phyloP scores from a whole-genome alignment of 495 filamentous ascomycete species.

The Aspergillus hancockii region DNA sequence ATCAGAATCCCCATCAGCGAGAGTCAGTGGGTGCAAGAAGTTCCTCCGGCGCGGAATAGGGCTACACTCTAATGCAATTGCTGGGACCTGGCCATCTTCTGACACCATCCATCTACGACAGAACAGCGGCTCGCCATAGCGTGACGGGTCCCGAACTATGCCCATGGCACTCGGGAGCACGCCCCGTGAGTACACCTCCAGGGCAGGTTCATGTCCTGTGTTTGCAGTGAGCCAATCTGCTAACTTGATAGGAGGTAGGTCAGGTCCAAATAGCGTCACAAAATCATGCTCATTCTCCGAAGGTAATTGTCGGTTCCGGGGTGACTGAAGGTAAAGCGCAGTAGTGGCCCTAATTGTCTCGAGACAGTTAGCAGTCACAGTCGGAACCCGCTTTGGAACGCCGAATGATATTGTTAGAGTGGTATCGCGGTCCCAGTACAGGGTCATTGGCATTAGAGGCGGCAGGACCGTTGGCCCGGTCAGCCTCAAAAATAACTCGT shows the following conservation, averaged over 20 bases:
- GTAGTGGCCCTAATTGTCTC: constrained; percentile 43
- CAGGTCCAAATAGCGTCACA: constrained; percentile 42
- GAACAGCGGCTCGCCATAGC: constrained; percentile 29
- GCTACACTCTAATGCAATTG: constrained; percentile 32
- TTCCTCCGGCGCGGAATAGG: constrained; percentile 33
- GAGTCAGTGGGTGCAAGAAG: constrained; percentile 27
- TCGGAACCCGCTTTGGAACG: constrained; percentile 19
- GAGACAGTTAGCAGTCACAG: constrained; percentile 11
- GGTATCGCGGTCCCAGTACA: constrained; percentile 52
- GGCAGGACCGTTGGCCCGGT: constrained; percentile 48
- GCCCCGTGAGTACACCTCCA: constrained; percentile 26
- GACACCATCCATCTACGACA: constrained; percentile 32
- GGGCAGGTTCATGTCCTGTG: constrained; percentile 24
- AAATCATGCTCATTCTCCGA: constrained; percentile 36
- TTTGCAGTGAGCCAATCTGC: constrained; percentile 26
- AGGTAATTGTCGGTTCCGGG: constrained; percentile 36
- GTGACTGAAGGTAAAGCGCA: constrained; percentile 51
- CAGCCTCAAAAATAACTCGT: constrained; percentile 42
- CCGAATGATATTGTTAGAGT: constrained; percentile 42
- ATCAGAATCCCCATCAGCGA: constrained; percentile 5
- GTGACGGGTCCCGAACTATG: constrained; percentile 32
- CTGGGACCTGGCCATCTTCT: not conserved
- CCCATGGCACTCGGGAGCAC: constrained; percentile 17
- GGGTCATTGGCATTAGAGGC: constrained; percentile 38
- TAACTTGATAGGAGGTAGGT: constrained; percentile 20